Percentiles rank a stretch among this genome's conserved stretches.
phyloP scores from a whole-genome alignment of 148 eudicot species.

The Diospyros lotus region DNA sequence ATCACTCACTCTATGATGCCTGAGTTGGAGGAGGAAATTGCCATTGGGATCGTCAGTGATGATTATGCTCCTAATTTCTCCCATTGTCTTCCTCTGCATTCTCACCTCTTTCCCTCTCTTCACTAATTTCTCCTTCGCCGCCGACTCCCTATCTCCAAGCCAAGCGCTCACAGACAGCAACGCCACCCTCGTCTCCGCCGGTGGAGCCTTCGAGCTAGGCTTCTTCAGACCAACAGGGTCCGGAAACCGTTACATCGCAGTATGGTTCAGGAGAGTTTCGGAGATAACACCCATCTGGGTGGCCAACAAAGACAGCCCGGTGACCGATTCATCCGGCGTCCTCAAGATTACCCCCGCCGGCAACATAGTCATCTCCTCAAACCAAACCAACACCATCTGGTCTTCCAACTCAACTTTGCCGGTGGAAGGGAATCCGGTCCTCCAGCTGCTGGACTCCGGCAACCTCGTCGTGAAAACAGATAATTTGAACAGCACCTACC shows the following conservation, averaged over 20 bases:
- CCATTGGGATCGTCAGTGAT: neutral
- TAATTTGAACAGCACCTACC: too few species aligned
- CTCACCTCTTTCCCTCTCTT: constrained; percentile 11
- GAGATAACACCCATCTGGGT: constrained; percentile 18
- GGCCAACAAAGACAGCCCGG: constrained; percentile 19
- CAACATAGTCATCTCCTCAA: constrained; percentile 7
- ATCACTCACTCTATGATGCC: too few species aligned
- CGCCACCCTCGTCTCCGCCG: constrained; percentile 14
- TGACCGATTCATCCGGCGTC: constrained; percentile 14
- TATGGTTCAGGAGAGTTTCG: constrained; percentile 26
- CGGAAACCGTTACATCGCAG: constrained; percentile 21
- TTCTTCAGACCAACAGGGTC: constrained; percentile 28
- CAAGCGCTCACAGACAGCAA: constrained; percentile 12
- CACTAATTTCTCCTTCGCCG: neutral
- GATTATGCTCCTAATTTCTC: constrained; percentile 16
- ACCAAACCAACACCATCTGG: constrained; percentile 11
- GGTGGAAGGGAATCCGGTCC: constrained; percentile 1
- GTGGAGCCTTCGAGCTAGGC: constrained; percentile 21
- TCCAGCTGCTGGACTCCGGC: constrained; percentile 29
- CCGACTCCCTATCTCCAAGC: neutral
- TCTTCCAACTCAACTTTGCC: constrained; percentile 11
- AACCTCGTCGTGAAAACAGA: constrained; percentile 25
- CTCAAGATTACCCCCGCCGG: constrained; percentile 15
- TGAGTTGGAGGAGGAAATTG: too few species aligned
- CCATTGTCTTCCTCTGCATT: constrained; percentile 6